A percentile compares a stretch with the other conserved stretches of the same genome.
phyloP scores from a whole-genome alignment of 768 basidiomycete species.

The Fomitopsis serialis region DNA sequence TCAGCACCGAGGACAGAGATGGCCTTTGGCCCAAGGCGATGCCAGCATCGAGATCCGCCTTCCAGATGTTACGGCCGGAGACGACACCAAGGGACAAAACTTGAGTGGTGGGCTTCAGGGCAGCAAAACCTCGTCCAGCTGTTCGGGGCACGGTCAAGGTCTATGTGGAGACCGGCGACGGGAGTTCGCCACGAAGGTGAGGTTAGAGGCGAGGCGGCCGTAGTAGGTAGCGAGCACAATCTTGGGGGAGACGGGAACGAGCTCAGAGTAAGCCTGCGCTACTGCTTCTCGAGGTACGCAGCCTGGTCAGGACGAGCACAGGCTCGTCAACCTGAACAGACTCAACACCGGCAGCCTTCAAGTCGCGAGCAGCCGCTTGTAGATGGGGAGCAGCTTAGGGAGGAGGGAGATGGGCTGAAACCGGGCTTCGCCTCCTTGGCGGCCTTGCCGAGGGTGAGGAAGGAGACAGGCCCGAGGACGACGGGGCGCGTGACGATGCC shows the following conservation, averaged over 20 bases:
- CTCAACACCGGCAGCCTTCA: conserved; percentile 90
- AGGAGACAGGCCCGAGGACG: conserved; percentile 91
- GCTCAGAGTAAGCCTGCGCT: conserved; percentile 74
- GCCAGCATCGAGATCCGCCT: conserved; percentile 84
- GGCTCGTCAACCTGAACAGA: conserved; percentile 98
- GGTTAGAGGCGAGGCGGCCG: conserved; percentile 89
- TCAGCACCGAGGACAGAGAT: conserved; percentile 77
- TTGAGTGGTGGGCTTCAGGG: conserved; percentile 77
- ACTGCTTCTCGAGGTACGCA: conserved; percentile 71
- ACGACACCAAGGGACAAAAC: conserved; percentile 91
- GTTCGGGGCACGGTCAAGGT: conserved; percentile 91
- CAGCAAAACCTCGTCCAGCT: conserved; percentile 80
- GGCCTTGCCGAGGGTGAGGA: conserved; percentile 90
- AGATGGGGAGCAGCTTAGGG: conserved; percentile 83
- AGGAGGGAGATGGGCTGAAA: conserved; percentile 92
- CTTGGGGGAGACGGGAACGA: conserved; percentile 80
- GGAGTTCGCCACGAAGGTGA: conserved; percentile 85
- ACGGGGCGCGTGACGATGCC: conserved; percentile 94
- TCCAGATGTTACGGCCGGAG: conserved; percentile 99
- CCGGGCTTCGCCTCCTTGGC: conserved; percentile 74
- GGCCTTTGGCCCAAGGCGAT: conserved; percentile 82
- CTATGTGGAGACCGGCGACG: conserved; percentile 90
- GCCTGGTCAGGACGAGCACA: conserved; percentile 90
- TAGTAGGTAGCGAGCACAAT: conserved; percentile 97
- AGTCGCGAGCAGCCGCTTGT: conserved; percentile 85